phyloP scores from a whole-genome alignment of 306 rosid genomes.

The Citrullus colocynthis region DNA sequence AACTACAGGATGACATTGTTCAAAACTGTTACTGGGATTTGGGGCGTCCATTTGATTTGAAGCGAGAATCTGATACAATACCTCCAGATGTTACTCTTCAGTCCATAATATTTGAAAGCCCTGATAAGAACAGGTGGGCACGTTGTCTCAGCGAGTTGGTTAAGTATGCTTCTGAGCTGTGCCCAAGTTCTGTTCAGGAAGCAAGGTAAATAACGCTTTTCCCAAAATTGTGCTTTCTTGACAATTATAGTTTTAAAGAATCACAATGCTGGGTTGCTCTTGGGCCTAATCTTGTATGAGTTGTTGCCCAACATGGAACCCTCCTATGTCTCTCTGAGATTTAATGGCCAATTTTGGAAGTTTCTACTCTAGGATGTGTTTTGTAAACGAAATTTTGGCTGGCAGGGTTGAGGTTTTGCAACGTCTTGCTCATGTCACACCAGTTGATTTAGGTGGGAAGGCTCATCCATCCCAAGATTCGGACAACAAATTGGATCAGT shows the following conservation, averaged over 20 bases:
- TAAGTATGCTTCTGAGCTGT: slow-evolving; percentile 90
- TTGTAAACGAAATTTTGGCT: slow-evolving; percentile 1
- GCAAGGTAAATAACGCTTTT: slow-evolving; percentile 48
- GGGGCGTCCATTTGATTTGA: slow-evolving; percentile 86
- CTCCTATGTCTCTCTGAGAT: background rate
- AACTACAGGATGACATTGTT: slow-evolving; percentile 84
- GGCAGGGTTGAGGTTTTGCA: slow-evolving; percentile 85
- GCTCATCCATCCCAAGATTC: slow-evolving; percentile 89
- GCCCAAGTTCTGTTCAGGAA: slow-evolving; percentile 86
- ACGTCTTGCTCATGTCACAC: slow-evolving; percentile 88
- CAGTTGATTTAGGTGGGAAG: slow-evolving; percentile 92
- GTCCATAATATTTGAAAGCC: slow-evolving; percentile 95
- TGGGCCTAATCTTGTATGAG: background rate
- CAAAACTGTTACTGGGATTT: slow-evolving; percentile 98
- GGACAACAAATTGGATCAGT: slow-evolving; percentile 92
- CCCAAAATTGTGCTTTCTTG: background rate
- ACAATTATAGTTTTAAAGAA: background rate
- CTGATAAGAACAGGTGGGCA: slow-evolving; percentile 97
- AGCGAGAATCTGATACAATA: slow-evolving; percentile 86
- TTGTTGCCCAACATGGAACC: background rate
- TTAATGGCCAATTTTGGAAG: background rate
- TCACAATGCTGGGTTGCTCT: background rate
- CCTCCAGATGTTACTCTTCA: slow-evolving; percentile 91
- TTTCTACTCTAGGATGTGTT: background rate
- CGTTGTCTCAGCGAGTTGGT: slow-evolving; percentile 94